Conservation (phyloP, 2,329 filamentous ascomycete genomes). For the Coleophoma eucalyptorum region DNA sequence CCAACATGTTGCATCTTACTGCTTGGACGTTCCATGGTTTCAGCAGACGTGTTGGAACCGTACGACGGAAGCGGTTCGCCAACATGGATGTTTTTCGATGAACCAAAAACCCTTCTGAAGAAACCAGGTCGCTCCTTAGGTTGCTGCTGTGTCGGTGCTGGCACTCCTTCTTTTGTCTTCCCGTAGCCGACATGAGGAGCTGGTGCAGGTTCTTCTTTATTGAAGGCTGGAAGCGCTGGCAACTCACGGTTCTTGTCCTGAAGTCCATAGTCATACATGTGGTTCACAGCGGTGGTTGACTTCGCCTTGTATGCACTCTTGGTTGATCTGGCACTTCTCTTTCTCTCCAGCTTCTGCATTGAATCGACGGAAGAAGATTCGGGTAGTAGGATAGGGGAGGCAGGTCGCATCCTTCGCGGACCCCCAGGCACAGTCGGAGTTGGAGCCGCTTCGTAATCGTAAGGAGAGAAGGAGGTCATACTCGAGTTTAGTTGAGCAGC, state of each 20-base stretch:
- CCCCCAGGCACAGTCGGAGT: slow-evolving; percentile 81
- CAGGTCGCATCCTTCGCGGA: slow-evolving; percentile 53
- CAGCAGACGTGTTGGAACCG: slow-evolving; percentile 31
- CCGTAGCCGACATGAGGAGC: slow-evolving; percentile 48
- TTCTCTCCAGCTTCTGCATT: slow-evolving; percentile 43
- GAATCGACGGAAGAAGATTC: slow-evolving; percentile 12
- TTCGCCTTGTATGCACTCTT: slow-evolving; percentile 30
- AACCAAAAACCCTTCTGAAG: slow-evolving; percentile 84
- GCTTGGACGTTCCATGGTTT: slow-evolving; percentile 32
- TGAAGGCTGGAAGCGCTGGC: slow-evolving; percentile 29
- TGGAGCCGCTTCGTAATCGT: slow-evolving; percentile 76
- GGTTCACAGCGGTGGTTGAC: slow-evolving; percentile 29
- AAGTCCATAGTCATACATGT: slow-evolving; percentile 28
- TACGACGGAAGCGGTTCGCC: slow-evolving; percentile 26
- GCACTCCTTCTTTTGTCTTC: slow-evolving; percentile 36
- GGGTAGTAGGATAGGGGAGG: slow-evolving; percentile 29
- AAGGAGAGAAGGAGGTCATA: slow-evolving; percentile 14
- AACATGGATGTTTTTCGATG: slow-evolving; percentile 49
- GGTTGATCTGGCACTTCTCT: slow-evolving; percentile 55
- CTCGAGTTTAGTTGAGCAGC: slow-evolving; percentile 21
- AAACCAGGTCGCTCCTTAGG: slow-evolving; percentile 77
- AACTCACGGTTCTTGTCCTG: slow-evolving; percentile 21
- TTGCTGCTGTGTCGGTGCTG: slow-evolving; percentile 35
- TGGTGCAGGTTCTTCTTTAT: slow-evolving; percentile 45
- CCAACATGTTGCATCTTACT: slow-evolving; percentile 38